phyloP scores from a whole-genome alignment of 2,329 filamentous ascomycete genomes.

The Alternaria novae-zelandiae region DNA sequence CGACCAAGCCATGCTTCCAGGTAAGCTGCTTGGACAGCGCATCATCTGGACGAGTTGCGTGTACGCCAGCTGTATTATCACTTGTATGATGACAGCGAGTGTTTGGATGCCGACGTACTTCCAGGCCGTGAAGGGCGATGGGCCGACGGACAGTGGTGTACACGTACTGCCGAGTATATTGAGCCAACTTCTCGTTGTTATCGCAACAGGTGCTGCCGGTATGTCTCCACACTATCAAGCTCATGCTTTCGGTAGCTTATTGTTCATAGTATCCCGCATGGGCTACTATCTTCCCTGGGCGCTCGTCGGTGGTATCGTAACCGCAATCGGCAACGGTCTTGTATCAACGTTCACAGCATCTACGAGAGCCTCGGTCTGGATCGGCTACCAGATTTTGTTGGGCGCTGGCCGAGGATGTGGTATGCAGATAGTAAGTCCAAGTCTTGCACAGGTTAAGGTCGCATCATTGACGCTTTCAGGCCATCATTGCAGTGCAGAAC shows the following conservation, averaged over 20 bases:
- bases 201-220: slow-evolving; percentile 28
- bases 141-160: slow-evolving; percentile 49
- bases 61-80: slow-evolving; percentile 12
- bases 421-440: slow-evolving; percentile 29
- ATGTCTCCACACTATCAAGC: neutral
- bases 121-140: slow-evolving; percentile 47
- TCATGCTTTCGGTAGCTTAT: slow-evolving; percentile 1
- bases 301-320: slow-evolving; percentile 36
- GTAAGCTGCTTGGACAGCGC: slow-evolving; percentile 38
- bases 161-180: slow-evolving; percentile 48
- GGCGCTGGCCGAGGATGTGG: slow-evolving; percentile 33
- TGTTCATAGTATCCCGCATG: slow-evolving; percentile 16
- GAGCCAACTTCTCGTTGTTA: slow-evolving; percentile 24
- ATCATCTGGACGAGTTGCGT: slow-evolving; percentile 40
- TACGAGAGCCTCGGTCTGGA: slow-evolving; percentile 38
- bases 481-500: slow-evolving; percentile 43
- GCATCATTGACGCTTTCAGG: slow-evolving; percentile 16
- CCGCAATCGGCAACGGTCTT: slow-evolving; percentile 51
- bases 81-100: slow-evolving; percentile 19
- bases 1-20: slow-evolving; percentile 49
- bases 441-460: neutral
- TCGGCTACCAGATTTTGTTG: slow-evolving; percentile 36
- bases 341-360: slow-evolving; percentile 47
- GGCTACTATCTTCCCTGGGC: slow-evolving; percentile 42
- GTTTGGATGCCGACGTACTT: slow-evolving; percentile 49